Conservation (phyloP, 2,329 filamentous ascomycete species). For the Coccinonectria pachysandricola region DNA sequence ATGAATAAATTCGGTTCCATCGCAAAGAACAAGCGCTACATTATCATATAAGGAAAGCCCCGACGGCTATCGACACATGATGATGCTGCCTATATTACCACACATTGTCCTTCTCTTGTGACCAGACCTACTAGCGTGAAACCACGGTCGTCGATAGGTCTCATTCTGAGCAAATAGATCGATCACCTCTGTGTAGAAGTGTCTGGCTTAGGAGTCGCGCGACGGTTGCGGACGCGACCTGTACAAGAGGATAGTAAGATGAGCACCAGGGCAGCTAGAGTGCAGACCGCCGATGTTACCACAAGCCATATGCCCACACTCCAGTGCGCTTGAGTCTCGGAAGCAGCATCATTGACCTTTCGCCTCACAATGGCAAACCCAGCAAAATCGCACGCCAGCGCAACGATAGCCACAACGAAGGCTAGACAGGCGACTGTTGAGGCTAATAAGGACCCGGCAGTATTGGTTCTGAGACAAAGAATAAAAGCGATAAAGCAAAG, state of each 20-base stretch:
- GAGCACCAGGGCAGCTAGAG: conserved; percentile 44
- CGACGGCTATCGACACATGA: no score
- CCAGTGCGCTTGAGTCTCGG: conserved; percentile 36
- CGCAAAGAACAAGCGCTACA: no score
- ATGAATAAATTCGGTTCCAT: no score
- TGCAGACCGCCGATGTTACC: conserved; percentile 43
- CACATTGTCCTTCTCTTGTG: no score
- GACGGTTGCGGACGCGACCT: conserved; percentile 28
- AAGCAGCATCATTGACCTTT: conserved; percentile 39
- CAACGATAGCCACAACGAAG: conserved; percentile 39
- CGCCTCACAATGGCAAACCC: conserved; percentile 42
- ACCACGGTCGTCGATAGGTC: no score
- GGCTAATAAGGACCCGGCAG: conserved; percentile 42
- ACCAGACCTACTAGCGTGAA: no score
- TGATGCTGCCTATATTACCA: no score
- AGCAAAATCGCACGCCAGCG: conserved; percentile 46
- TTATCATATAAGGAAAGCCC: no score
- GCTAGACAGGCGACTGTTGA: conserved; percentile 39
- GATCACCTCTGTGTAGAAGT: conserved; percentile 6
- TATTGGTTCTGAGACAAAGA: conserved; percentile 40
- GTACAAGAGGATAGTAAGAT: conserved; percentile 54
- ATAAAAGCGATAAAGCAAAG: conserved; percentile 50
- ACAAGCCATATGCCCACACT: conserved; percentile 48
- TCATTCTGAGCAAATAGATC: no score
- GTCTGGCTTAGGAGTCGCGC: conserved; percentile 19